phyloP scores from a whole-genome alignment of 2,329 filamentous ascomycete genomes.

The Cryphonectria radicalis region DNA sequence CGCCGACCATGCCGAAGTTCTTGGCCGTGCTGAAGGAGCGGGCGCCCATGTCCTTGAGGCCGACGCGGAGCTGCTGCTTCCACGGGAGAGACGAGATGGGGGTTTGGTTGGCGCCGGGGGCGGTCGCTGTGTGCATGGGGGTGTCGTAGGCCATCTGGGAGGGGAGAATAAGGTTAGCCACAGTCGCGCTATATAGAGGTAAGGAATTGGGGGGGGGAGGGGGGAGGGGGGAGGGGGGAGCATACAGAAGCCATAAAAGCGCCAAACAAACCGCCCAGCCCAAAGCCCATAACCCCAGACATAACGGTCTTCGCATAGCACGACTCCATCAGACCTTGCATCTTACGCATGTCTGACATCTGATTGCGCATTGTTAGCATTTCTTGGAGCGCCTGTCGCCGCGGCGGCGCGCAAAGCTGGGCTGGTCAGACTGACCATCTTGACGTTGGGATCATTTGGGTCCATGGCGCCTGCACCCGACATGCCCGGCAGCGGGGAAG shows the following conservation, averaged over 20 bases:
- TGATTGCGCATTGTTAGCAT: not conserved
- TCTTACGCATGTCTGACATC: slow-evolving; percentile 50
- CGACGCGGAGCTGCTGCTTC: slow-evolving; percentile 78
- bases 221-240: slow-evolving; percentile 8
- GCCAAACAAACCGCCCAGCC: slow-evolving; percentile 89
- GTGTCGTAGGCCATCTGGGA: slow-evolving; percentile 96
- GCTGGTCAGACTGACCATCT: slow-evolving; percentile 38
- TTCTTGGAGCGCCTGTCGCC: slow-evolving; percentile 1
- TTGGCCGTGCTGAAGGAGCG: slow-evolving; percentile 83
- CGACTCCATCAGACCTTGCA: slow-evolving; percentile 87
- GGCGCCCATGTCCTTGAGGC: slow-evolving; percentile 93
- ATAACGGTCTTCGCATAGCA: slow-evolving; percentile 88
- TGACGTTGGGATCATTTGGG: slow-evolving; percentile 56
- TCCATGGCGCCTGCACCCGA: slow-evolving; percentile 35
- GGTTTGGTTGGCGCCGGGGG: slow-evolving; percentile 36
- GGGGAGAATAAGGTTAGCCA: slow-evolving; percentile 15
- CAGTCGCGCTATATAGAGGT: not conserved
- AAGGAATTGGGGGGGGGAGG: slow-evolving; percentile 5
- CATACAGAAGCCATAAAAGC: slow-evolving; percentile 96
- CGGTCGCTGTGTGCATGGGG: slow-evolving; percentile 65
- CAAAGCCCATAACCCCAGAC: slow-evolving; percentile 92
- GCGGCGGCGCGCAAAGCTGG: not conserved
- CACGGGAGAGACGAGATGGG: slow-evolving; percentile 71
- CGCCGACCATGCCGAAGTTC: slow-evolving; percentile 94
- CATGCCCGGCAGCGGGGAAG: slow-evolving; percentile 6